Conservation (phyloP, 352 stramenopile genomes). For the Phytopythium ostracodes region DNA sequence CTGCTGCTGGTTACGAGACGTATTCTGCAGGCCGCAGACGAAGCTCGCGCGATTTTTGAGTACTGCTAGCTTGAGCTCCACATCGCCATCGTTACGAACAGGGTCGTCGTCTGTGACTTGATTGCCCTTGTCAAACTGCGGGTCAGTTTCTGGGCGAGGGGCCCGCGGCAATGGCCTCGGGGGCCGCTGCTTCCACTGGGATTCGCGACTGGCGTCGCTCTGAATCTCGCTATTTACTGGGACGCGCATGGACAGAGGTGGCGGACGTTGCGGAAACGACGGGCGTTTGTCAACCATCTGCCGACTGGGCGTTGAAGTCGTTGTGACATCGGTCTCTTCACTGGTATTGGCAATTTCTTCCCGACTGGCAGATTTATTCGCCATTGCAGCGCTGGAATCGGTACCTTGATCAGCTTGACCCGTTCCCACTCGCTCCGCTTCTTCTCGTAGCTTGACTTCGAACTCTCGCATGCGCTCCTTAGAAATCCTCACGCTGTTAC, state of each 20-base stretch:
- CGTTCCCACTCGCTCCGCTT: background rate
- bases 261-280: background rate
- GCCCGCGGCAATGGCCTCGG: background rate
- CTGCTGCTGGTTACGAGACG: background rate
- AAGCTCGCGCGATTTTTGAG: background rate
- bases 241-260: background rate
- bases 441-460: slow-evolving; percentile 11
- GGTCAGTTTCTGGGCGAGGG: background rate
- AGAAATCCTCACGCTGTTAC: slow-evolving; percentile 23
- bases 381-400: background rate
- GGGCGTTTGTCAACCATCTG: background rate
- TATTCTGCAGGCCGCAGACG: background rate
- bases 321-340: background rate
- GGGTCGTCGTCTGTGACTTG: background rate
- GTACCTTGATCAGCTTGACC: background rate
- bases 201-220: too few relatives aligned
- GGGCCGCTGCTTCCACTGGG: background rate
- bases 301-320: background rate
- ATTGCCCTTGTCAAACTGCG: background rate
- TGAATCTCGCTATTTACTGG: background rate
- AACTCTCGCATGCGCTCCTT: slow-evolving; percentile 23
- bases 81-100: background rate
- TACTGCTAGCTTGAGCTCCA: background rate
- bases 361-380: background rate
- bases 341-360: background rate